Percentiles rank a stretch among this genome's conserved stretches.
These are phyloP conservation scores for Saprolegnia diclina DNA, from an alignment of 352 stramenopile species.

Conservation along the genomic window DNA sequence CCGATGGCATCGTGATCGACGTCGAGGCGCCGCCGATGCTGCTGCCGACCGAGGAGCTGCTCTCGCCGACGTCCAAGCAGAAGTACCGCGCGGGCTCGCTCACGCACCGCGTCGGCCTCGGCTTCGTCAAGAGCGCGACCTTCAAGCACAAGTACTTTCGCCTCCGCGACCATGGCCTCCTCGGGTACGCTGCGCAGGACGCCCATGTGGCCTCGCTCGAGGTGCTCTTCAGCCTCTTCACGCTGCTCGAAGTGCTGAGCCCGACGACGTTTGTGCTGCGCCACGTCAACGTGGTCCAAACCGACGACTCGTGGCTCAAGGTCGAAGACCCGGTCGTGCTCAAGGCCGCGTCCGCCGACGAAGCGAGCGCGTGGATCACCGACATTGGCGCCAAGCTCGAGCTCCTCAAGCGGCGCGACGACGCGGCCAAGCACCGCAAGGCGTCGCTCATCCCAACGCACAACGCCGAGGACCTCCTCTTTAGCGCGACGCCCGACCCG, in stretches of 20 bases:
- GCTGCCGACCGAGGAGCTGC: slow-evolving; percentile 1
- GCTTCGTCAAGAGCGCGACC: slow-evolving; percentile 45
- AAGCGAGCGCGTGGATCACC: slow-evolving; percentile 1
- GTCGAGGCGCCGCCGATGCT: too few species aligned
- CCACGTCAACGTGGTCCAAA: slow-evolving; percentile 25
- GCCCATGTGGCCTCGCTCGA: slow-evolving; percentile 49
- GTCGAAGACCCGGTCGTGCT: slow-evolving; percentile 22
- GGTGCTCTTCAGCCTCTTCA: slow-evolving; percentile 48
- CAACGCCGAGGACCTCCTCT: slow-evolving; percentile 29
- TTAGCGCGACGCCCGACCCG: slow-evolving; percentile 34
- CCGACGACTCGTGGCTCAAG: slow-evolving; percentile 17
- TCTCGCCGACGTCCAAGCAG: slow-evolving; percentile 30
- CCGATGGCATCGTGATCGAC: too few species aligned
- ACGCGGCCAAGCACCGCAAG: slow-evolving; percentile 12
- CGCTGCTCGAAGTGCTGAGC: slow-evolving; percentile 9
- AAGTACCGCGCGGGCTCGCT: slow-evolving; percentile 53
- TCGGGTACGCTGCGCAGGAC: slow-evolving; percentile 56
- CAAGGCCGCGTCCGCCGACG: slow-evolving; percentile 4
- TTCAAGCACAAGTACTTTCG: slow-evolving; percentile 74
- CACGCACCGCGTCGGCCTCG: slow-evolving; percentile 47
- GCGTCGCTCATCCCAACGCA: slow-evolving; percentile 20
- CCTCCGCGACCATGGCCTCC: slow-evolving; percentile 51
- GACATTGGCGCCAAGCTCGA: slow-evolving; percentile 22
- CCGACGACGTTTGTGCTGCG: slow-evolving; percentile 21
- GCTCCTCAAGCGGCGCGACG: slow-evolving; percentile 19